phyloP scores from a whole-genome alignment of 2,329 filamentous ascomycete species.

The Dryadomyces quercivorus region DNA sequence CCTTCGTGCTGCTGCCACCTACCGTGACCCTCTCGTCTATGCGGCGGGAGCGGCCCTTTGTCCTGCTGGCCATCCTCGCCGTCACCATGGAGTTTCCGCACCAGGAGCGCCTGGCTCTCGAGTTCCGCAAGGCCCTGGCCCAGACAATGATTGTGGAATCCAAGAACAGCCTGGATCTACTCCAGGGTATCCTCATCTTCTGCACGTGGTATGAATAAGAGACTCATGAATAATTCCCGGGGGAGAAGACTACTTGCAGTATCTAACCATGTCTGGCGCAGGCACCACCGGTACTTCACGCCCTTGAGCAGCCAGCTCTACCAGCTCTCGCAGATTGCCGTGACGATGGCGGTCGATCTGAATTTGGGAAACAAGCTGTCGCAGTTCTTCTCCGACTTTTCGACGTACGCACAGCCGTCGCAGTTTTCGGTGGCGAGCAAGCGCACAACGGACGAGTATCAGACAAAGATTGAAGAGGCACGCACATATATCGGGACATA shows the following conservation, averaged over 20 bases:
- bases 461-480: constrained; percentile 10
- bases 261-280: not conserved
- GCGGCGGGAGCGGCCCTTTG: constrained; percentile 11
- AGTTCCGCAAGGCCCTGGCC: constrained; percentile 12
- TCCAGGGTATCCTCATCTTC: constrained; percentile 14
- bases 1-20: constrained; percentile 11
- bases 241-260: not conserved
- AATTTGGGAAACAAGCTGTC: constrained; percentile 4
- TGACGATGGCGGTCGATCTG: constrained; percentile 12
- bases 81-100: constrained; percentile 4
- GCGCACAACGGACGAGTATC: constrained; percentile 1
- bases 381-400: not conserved
- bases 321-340: constrained; percentile 13
- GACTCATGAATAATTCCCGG: constrained; percentile 2
- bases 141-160: constrained; percentile 13
- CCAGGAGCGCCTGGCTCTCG: constrained; percentile 10
- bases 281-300: constrained; percentile 12
- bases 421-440: not conserved
- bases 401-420: not conserved
- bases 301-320: constrained; percentile 12
- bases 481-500: constrained; percentile 12
- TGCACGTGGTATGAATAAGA: too few relatives aligned
- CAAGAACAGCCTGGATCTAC: constrained; percentile 10
- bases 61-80: constrained; percentile 13
- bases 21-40: constrained; percentile 8